A percentile compares a stretch with the other conserved stretches of the same genome.
Conservation (phyloP, 1,284 basidiomycete genomes). For the Grifola frondosa region DNA sequence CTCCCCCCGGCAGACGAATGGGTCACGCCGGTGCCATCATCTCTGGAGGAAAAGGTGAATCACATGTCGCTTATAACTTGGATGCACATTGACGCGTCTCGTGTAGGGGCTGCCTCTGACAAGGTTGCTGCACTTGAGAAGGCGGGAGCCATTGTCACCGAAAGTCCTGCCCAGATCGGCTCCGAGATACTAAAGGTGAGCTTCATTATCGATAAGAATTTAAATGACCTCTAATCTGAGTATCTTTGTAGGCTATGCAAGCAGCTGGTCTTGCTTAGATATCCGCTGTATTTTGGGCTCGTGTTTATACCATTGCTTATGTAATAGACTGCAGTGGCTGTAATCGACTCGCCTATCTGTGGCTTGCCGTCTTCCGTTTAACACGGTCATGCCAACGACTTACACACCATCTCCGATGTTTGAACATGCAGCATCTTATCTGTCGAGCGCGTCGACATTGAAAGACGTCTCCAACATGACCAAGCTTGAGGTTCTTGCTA, state of each 20-base stretch:
- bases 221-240: not conserved
- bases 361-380: constrained; percentile 14
- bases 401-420: constrained; percentile 52
- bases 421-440: constrained; percentile 59
- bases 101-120: constrained; percentile 83
- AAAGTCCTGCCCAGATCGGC: constrained; percentile 96
- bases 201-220: not conserved
- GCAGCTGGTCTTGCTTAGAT: constrained; percentile 75
- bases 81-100: not conserved
- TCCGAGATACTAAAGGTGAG: constrained; percentile 81
- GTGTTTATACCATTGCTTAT: constrained; percentile 23
- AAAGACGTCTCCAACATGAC: constrained; percentile 52
- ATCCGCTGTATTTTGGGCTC: constrained; percentile 3
- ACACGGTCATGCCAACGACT: constrained; percentile 22
- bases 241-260: constrained; percentile 68
- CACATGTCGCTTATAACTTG: not conserved
- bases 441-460: constrained; percentile 56
- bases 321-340: constrained; percentile 28
- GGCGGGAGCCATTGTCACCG: constrained; percentile 92
- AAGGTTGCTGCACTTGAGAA: constrained; percentile 94
- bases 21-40: constrained; percentile 99
- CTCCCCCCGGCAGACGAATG: constrained; percentile 97
- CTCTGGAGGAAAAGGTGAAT: constrained; percentile 89
- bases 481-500: constrained; percentile 71
- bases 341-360: constrained; percentile 10